Conservation (phyloP, 352 stramenopile species). For the Phytophthora sansomeana region DNA sequence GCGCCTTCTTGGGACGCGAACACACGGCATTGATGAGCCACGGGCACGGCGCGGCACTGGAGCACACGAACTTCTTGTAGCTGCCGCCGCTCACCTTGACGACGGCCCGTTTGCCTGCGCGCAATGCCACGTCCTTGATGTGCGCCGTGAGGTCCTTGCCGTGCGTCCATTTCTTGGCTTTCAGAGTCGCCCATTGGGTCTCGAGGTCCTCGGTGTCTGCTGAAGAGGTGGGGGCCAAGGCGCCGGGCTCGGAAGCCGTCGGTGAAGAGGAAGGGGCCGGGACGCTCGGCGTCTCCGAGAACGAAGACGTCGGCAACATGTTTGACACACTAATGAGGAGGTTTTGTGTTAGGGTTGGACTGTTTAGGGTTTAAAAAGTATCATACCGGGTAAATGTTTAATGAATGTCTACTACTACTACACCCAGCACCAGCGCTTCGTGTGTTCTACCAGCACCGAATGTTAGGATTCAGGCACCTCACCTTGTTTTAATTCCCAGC, state of each 20-base stretch:
- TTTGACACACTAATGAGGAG: neutral
- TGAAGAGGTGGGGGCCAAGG: neutral
- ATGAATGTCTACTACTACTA: no score
- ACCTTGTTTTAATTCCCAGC: no score
- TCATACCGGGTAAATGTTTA: no score
- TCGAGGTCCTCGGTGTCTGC: constrained; percentile 5
- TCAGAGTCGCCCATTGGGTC: constrained; percentile 38
- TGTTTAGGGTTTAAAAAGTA: no score
- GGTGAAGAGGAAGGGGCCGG: no score
- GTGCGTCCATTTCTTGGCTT: constrained; percentile 41
- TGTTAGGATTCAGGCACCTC: no score
- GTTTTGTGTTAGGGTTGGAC: no score
- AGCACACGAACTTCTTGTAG: constrained; percentile 68
- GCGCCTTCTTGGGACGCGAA: constrained; percentile 39
- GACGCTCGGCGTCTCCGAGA: neutral
- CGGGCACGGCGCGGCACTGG: constrained; percentile 42
- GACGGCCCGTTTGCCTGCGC: constrained; percentile 49
- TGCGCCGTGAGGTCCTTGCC: constrained; percentile 56
- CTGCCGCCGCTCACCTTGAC: constrained; percentile 60
- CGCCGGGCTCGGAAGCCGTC: neutral
- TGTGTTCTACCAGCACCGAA: no score
- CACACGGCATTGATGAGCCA: constrained; percentile 64
- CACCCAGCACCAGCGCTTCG: no score
- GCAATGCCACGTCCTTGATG: constrained; percentile 61
- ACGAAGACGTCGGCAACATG: neutral